A percentile compares a stretch with the other conserved stretches of the same genome.
Evolutionary conservation across 2,329 filamentous ascomycete genomes (phyloP).

Genomic region (Colletotrichum sp.): DNA sequence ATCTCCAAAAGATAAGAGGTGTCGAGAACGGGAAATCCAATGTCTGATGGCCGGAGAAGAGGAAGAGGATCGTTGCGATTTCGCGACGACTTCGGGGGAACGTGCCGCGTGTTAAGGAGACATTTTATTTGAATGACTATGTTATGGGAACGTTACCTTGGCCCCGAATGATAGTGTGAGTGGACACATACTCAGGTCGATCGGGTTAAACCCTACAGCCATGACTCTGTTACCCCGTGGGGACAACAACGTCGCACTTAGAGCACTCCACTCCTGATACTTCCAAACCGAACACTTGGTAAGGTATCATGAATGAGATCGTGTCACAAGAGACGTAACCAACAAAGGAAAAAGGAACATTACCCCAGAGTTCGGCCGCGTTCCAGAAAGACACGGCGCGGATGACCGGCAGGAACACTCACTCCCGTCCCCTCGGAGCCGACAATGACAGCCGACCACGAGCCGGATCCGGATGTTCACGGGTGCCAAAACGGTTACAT

Average conservation of each 20-base stretch:
- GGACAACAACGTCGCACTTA: neutral
- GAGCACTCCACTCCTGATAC: neutral
- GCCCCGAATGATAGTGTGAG: neutral
- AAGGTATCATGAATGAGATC: neutral
- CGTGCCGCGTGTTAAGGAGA: neutral
- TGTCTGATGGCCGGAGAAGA: neutral
- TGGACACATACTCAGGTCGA: neutral
- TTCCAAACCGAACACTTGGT: neutral
- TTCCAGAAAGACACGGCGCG: neutral
- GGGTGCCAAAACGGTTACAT: neutral
- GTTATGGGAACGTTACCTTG: neutral
- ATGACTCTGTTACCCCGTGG: slow-evolving; percentile 13
- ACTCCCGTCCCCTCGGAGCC: neutral
- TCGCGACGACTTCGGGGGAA: neutral
- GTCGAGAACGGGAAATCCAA: neutral
- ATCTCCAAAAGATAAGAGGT: neutral
- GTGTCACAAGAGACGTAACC: neutral
- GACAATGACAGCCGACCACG: neutral
- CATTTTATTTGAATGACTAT: neutral
- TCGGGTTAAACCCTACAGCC: neutral
- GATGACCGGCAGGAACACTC: neutral
- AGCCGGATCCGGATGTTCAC: neutral
- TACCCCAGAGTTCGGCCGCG: neutral
- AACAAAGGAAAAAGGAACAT: neutral
- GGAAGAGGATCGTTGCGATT: neutral